phyloP scores from a whole-genome alignment of 1,284 basidiomycete genomes.

The Trichosporon inkin region DNA sequence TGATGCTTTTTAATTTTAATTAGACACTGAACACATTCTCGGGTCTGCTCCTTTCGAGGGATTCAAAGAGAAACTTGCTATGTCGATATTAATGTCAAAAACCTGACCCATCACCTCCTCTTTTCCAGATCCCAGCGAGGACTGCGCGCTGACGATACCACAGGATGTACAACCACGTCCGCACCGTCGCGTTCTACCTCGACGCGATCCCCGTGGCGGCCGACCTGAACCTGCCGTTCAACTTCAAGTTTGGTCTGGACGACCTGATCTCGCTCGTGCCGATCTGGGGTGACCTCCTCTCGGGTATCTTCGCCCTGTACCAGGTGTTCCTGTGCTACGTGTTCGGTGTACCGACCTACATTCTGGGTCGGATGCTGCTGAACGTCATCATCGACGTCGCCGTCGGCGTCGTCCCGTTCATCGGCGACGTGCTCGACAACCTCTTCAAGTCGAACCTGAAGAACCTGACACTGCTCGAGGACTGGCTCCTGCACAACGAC shows the following conservation, averaged over 20 bases:
- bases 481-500: conserved; percentile 37
- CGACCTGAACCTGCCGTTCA: conserved; percentile 50
- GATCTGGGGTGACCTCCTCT: conserved; percentile 48
- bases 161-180: conserved; percentile 49
- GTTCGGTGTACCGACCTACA: conserved; percentile 38
- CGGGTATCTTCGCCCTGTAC: conserved; percentile 48
- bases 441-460: conserved; percentile 50
- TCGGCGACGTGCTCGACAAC: conserved; percentile 51
- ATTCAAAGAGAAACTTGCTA: not conserved
- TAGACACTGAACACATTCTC: conserved; percentile 9
- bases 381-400: conserved; percentile 45
- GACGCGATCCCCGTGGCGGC: conserved; percentile 49
- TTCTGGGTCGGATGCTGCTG: conserved; percentile 45
- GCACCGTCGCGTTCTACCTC: conserved; percentile 48
- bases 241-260: conserved; percentile 50
- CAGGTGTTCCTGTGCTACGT: conserved; percentile 47
- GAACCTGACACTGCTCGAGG: conserved; percentile 45
- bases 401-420: conserved; percentile 46
- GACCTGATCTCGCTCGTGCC: conserved; percentile 51
- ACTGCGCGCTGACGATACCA: not conserved
- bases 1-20: conserved; percentile 12
- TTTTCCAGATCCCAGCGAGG: not conserved
- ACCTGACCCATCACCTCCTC: conserved; percentile 1
- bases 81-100: not conserved
- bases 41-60: conserved; percentile 12